Percentiles rank a stretch among this genome's conserved stretches.
phyloP scores from a whole-genome alignment of 176 grass and related monocot species.

The Hordeum vulgare region MorexV3_pseudomolecules_assembly NC_058521.1:402161504-402162003 shows the following conservation, averaged over 20 bases:
- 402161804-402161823: neutral
- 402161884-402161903: neutral
- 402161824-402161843: neutral
- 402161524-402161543: neutral
- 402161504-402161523: neutral
- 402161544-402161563: neutral
- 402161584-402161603: neutral
- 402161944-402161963: neutral
- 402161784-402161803: slow-evolving; percentile 4
- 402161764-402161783: neutral
- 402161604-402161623: neutral
- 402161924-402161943: neutral
- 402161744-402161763: neutral
- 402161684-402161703: slow-evolving; percentile 2
- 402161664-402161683: slow-evolving; percentile 6
- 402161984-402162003: neutral
- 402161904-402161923: neutral
- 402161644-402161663: neutral
- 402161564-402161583: neutral
- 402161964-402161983: neutral
- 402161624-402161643: neutral
- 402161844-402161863: neutral
- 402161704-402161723: slow-evolving; percentile 11
- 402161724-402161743: neutral
- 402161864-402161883: neutral